These are phyloP conservation scores for Penicillium sp. DNA, from an alignment of 2,329 filamentous ascomycete species.

Conservation along the genomic window DNA sequence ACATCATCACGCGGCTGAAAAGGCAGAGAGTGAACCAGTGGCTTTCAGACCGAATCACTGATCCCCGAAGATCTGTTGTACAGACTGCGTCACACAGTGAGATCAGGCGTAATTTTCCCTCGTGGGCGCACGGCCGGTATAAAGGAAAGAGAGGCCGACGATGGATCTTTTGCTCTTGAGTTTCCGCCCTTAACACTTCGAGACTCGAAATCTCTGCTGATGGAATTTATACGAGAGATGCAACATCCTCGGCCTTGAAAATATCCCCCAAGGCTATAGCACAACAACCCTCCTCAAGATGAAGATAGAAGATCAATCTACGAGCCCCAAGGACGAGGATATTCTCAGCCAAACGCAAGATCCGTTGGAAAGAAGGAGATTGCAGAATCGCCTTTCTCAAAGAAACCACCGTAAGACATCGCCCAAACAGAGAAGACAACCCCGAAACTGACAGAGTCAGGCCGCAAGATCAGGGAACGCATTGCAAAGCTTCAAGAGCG, in stretches of 20 bases:
- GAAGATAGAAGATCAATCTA: slow-evolving; percentile 6
- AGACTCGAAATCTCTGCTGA: background rate
- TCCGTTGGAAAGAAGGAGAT: slow-evolving; percentile 27
- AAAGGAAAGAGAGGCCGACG: slow-evolving; percentile 3
- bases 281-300: background rate
- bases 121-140: slow-evolving; percentile 11
- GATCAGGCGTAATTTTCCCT: slow-evolving; percentile 12
- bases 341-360: slow-evolving; percentile 23
- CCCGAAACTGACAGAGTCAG: slow-evolving; percentile 10
- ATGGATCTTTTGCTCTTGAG: background rate
- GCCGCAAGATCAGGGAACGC: slow-evolving; percentile 33
- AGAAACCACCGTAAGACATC: slow-evolving; percentile 29
- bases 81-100: slow-evolving; percentile 22
- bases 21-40: slow-evolving; percentile 1
- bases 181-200: background rate
- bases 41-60: slow-evolving; percentile 10
- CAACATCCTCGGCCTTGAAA: background rate
- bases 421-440: too few relatives aligned
- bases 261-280: background rate
- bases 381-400: slow-evolving; percentile 34
- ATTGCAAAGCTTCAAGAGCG: slow-evolving; percentile 36
- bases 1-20: slow-evolving; percentile 12
- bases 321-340: slow-evolving; percentile 9
- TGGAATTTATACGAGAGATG: background rate
- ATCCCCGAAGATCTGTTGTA: slow-evolving; percentile 13